Evolutionary conservation across 371 early-diverging fungal species (phyloP), one percentile per base, ranked within the genome.

Genomic region (Dipsacomyces acuminosporus): DNA sequence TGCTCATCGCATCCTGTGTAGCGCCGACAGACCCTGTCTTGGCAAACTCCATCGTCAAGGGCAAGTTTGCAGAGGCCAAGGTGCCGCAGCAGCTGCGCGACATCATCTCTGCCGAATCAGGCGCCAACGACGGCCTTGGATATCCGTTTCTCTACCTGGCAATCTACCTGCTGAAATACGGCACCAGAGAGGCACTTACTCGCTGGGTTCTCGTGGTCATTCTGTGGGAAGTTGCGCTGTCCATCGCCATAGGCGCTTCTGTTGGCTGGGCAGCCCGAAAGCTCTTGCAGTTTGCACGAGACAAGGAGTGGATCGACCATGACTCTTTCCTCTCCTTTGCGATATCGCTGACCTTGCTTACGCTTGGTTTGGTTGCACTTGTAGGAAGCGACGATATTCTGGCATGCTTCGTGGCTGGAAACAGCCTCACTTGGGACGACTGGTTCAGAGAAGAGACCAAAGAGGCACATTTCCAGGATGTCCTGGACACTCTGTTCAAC

Each of bases 21-120:
- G 88, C 94, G 15, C 96, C 96, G 4, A 98, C 96, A 0, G 96
- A 98, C 79, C 96, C 96, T 3, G 92, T 97, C 8, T 71, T 98
- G 45, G 88, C 95, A 54, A 91, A 90, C 77, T 86, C 89, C 5
- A 87, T 96, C 26, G 84, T 96, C 20, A 89, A 90, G 60, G 96
- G 98, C 18, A 78, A 83, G 34, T 95, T 94, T 79, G 94, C 98
- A 0, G 91, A 91, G 59, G 41, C 58, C 25, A 80, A 90, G 48
- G 88, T 98, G 22, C 90, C 93, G 2, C 59, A 59, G 13, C 64
- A 86, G 53, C 76, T 95, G 11, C 84, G 94, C 17, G 61, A 88
- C 51, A 67, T 96, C 8, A 72, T 97, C 14, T 80, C 89, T 0
- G 88, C 88, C 25, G 98, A 97, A 62, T 80, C 84, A 56, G 87